Evolutionary conservation across 805 yeast species (phyloP).

Genomic region (Teunomyces cretensis): DNA sequence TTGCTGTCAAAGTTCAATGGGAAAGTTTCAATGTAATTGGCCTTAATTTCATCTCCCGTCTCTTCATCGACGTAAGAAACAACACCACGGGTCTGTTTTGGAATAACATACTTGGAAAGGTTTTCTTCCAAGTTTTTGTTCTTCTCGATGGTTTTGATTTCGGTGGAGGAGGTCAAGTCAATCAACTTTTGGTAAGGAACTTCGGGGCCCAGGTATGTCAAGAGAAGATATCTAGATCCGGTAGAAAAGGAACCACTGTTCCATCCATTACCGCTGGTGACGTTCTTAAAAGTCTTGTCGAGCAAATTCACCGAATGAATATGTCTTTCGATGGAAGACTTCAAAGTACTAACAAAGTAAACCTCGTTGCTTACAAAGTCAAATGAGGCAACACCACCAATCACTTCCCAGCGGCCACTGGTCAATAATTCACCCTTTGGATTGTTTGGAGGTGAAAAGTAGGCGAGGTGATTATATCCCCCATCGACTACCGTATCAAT

Average conservation of each 20-base stretch:
- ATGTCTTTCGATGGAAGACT: conserved; percentile 82
- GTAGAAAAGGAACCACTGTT: conserved; percentile 73
- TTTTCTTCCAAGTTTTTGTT: conserved; percentile 43
- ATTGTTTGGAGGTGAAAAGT: conserved; percentile 66
- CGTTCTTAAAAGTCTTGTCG: conserved; percentile 33
- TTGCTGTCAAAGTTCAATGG: conserved; percentile 69
- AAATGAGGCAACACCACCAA: conserved; percentile 58
- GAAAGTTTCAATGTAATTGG: conserved; percentile 71
- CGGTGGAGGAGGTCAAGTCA: conserved; percentile 25
- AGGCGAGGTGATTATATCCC: conserved; percentile 77
- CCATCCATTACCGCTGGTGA: conserved; percentile 56
- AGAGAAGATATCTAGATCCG: conserved; percentile 69
- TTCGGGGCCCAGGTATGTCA: conserved; percentile 75
- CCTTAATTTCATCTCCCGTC: conserved; percentile 44
- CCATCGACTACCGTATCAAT: conserved; percentile 68
- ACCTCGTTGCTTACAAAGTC: conserved; percentile 47
- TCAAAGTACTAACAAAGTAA: conserved; percentile 70
- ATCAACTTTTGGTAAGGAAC: conserved; percentile 78
- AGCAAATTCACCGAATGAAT: conserved; percentile 64
- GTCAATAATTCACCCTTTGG: conserved; percentile 51
- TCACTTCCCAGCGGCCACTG: conserved; percentile 89
- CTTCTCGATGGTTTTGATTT: conserved; percentile 44
- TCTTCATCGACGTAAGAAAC: conserved; percentile 50
- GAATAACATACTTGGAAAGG: conserved; percentile 52
- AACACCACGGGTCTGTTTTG: conserved; percentile 53